phyloP scores from a whole-genome alignment of 139 green algal species.

The Coelastrella sp. region DNA sequence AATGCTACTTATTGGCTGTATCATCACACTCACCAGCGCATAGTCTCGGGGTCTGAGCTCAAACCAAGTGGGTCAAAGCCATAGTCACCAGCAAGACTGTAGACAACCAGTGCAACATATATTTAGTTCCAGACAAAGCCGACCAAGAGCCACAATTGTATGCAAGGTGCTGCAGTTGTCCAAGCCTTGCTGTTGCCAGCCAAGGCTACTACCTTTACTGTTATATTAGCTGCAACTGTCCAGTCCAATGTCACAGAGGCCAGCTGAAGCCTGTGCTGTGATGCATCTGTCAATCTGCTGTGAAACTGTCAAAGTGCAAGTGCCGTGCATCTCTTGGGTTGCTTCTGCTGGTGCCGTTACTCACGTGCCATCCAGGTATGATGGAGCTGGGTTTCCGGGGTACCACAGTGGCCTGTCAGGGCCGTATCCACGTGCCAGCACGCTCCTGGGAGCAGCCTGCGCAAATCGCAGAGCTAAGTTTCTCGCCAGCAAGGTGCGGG shows the following conservation, averaged over 20 bases:
- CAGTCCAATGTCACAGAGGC: too few species aligned
- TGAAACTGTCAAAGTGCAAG: too few species aligned
- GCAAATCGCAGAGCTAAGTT: neutral
- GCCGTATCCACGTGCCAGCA: slow-evolving; percentile 46
- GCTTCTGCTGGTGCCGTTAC: neutral
- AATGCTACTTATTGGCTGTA: too few species aligned
- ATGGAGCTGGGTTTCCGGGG: slow-evolving; percentile 61
- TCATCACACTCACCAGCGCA: slow-evolving; percentile 39
- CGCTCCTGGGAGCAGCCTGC: slow-evolving; percentile 23
- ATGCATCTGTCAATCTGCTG: too few species aligned
- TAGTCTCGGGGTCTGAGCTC: slow-evolving; percentile 49
- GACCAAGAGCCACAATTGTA: too few species aligned
- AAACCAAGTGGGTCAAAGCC: slow-evolving; percentile 91
- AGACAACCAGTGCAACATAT: neutral
- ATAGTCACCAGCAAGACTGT: slow-evolving; percentile 62
- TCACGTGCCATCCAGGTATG: slow-evolving; percentile 68
- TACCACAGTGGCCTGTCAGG: slow-evolving; percentile 60
- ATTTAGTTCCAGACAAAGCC: neutral
- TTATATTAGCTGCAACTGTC: neutral
- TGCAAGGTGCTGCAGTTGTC: too few species aligned
- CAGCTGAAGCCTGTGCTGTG: too few species aligned
- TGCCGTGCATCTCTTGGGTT: neutral
- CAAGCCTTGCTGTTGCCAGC: too few species aligned
- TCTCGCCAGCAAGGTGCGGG: neutral
- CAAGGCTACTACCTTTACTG: too few species aligned